Evolutionary conservation across 2,329 filamentous ascomycete species (phyloP).

Genomic region (Monosporascus sp.): DNA sequence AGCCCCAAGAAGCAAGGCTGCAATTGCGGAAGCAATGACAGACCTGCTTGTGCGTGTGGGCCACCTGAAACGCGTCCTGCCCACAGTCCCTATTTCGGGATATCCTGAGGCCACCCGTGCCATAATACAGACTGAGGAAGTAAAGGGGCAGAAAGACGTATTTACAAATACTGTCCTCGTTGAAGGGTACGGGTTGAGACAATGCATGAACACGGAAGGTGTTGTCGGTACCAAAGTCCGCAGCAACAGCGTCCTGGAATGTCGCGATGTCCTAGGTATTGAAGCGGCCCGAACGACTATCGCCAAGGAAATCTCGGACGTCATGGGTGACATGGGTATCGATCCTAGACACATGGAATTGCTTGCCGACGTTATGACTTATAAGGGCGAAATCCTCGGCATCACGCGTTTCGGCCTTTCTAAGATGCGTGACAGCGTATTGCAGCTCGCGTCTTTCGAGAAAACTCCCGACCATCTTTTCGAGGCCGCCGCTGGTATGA

Average conservation of each 20-base stretch:
- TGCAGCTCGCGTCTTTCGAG: slow-evolving; percentile 94
- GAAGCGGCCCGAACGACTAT: slow-evolving; percentile 91
- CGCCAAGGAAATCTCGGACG: slow-evolving; percentile 76
- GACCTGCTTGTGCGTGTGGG: slow-evolving; percentile 76
- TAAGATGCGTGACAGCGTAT: slow-evolving; percentile 91
- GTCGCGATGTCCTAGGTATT: slow-evolving; percentile 81
- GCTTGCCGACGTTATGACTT: slow-evolving; percentile 97
- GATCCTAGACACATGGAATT: slow-evolving; percentile 98
- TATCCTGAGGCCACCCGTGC: slow-evolving; percentile 82
- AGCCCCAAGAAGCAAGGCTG: slow-evolving; percentile 39
- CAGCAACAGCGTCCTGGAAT: slow-evolving; percentile 89
- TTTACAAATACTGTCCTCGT: slow-evolving; percentile 66
- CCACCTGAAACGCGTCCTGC: slow-evolving; percentile 75
- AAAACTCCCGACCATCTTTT: slow-evolving; percentile 98
- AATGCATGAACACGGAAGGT: slow-evolving; percentile 90
- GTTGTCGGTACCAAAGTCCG: slow-evolving; percentile 71
- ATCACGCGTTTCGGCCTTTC: slow-evolving; percentile 95
- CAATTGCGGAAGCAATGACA: slow-evolving; percentile 47
- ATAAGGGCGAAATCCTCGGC: slow-evolving; percentile 92
- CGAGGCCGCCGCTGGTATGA: slow-evolving; percentile 87
- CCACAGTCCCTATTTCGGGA: slow-evolving; percentile 80
- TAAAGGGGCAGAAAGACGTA: background rate
- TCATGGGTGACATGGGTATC: slow-evolving; percentile 94
- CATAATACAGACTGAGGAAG: slow-evolving; percentile 78
- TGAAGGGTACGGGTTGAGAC: slow-evolving; percentile 85